Evolutionary conservation across 2,329 filamentous ascomycete genomes (phyloP).

Genomic region (Colletotrichum horii): DNA sequence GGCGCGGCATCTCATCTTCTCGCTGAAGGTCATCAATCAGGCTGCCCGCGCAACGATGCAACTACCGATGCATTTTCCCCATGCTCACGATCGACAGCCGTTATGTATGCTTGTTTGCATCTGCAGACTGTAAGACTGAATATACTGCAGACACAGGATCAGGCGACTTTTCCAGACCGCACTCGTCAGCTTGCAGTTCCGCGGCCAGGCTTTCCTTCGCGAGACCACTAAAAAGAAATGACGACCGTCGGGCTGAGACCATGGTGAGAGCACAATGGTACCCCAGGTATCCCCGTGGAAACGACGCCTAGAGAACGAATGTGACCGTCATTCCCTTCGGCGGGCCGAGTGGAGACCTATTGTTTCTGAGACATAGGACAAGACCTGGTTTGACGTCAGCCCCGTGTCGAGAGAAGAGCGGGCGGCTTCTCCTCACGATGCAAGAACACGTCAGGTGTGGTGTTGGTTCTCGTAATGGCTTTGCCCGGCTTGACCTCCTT

Average conservation of each 20-base stretch:
- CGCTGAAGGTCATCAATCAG: background rate
- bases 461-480: background rate
- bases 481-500: background rate
- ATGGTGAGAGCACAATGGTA: background rate
- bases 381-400: conserved; percentile 1
- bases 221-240: background rate
- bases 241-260: background rate
- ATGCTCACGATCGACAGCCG: background rate
- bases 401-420: background rate
- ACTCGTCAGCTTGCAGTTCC: conserved; percentile 6
- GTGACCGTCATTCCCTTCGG: background rate
- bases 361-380: background rate
- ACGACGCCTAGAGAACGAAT: background rate
- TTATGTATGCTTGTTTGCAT: background rate
- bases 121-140: background rate
- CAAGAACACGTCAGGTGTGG: background rate
- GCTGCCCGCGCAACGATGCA: background rate
- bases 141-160: background rate
- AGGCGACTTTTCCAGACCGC: background rate
- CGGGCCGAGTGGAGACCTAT: background rate
- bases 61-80: background rate
- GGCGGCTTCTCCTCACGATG: background rate
- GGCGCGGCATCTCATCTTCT: conserved; percentile 15
- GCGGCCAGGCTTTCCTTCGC: background rate
- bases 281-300: background rate